These are phyloP conservation scores for Suillus clintonianus DNA, from an alignment of 768 basidiomycete genomes.

Conservation along the genomic window DNA sequence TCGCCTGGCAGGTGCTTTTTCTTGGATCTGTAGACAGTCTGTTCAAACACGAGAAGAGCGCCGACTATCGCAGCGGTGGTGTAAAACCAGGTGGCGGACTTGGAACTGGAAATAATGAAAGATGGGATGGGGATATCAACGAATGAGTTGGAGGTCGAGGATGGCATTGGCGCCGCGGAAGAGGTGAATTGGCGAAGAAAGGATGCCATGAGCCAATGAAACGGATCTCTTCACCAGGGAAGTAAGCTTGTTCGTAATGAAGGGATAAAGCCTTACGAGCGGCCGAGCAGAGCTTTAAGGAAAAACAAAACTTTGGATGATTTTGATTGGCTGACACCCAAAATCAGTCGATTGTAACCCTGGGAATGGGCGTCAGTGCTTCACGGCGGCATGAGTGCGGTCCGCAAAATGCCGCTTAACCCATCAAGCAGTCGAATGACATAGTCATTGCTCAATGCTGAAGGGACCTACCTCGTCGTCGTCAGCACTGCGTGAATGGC, in stretches of 20 bases:
- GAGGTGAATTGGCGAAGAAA: constrained; percentile 32
- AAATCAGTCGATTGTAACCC: background rate
- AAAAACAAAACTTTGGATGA: background rate
- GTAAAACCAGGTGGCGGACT: constrained; percentile 53
- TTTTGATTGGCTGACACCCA: background rate
- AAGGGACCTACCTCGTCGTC: no score
- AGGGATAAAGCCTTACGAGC: background rate
- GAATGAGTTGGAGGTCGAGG: constrained; percentile 41
- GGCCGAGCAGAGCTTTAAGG: background rate
- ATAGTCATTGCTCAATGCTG: no score
- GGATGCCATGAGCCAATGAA: constrained; percentile 32
- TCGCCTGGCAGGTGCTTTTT: constrained; percentile 87
- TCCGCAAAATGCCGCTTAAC: no score
- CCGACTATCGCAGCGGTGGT: constrained; percentile 70
- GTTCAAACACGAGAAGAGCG: constrained; percentile 82
- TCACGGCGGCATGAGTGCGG: no score
- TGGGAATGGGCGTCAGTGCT: background rate
- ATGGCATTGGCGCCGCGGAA: constrained; percentile 39
- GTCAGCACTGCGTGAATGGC: no score
- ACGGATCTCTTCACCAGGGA: background rate
- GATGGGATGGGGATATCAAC: constrained; percentile 50
- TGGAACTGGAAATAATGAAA: constrained; percentile 36
- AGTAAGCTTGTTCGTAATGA: background rate
- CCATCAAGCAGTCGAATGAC: no score
- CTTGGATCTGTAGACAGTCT: constrained; percentile 85